These are phyloP conservation scores for Botryotinia convoluta DNA, from an alignment of 2,329 filamentous ascomycete genomes.

Conservation along the genomic window DNA sequence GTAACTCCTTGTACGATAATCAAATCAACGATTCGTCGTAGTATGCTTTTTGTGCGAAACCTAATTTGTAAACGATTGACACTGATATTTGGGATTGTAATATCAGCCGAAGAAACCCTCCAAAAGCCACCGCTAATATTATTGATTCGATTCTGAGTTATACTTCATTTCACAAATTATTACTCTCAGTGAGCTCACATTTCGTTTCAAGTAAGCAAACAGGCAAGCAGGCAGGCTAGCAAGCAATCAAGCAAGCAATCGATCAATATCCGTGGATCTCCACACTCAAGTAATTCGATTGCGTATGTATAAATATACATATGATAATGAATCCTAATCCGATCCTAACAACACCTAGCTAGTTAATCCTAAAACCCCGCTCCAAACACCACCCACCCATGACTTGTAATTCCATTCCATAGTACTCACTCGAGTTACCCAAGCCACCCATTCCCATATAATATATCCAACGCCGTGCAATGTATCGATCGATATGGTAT, in stretches of 20 bases:
- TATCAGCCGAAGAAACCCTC: not conserved
- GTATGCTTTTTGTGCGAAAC: not conserved
- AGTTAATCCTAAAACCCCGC: not conserved
- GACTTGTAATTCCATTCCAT: not conserved
- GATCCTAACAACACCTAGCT: not conserved
- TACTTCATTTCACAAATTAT: not conserved
- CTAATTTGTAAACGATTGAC: not conserved
- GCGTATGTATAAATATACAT: not conserved
- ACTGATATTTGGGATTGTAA: not conserved
- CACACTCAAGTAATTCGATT: not conserved
- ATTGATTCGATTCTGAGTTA: not conserved
- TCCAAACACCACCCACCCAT: slow-evolving; percentile 21
- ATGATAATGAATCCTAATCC: not conserved
- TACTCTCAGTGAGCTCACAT: not conserved
- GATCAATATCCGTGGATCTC: not conserved
- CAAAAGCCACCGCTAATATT: not conserved
- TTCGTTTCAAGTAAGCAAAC: not conserved
- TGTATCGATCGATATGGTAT: not conserved
- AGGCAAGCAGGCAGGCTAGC: too few species aligned
- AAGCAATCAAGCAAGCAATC: not conserved
- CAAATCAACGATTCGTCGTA: slow-evolving; percentile 4
- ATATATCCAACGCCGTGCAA: slow-evolving; percentile 10
- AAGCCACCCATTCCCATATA: not conserved
- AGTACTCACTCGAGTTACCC: not conserved
- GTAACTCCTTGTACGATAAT: slow-evolving; percentile 23